These are phyloP conservation scores for Cercophora newfieldiana DNA, from an alignment of 495 filamentous ascomycete species.

Conservation along the genomic window DNA sequence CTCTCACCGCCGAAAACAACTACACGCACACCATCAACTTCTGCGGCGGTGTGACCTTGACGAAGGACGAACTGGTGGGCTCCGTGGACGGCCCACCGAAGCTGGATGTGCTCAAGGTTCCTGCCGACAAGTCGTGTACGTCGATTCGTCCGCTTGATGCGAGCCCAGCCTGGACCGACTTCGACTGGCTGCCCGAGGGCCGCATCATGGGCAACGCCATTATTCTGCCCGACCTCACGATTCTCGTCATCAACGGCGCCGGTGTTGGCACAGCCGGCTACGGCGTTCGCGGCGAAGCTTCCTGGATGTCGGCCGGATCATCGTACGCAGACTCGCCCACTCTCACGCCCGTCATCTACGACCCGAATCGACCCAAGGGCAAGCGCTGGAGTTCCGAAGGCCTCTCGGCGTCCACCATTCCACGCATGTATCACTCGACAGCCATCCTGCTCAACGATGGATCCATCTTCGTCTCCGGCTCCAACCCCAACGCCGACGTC, in stretches of 20 bases:
- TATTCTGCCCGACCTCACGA: conserved; percentile 13
- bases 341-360: conserved; percentile 14
- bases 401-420: conserved; percentile 16
- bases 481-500: conserved; percentile 15
- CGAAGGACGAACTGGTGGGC: conserved; percentile 12
- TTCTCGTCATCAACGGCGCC: conserved; percentile 13
- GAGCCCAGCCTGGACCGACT: conserved; percentile 12
- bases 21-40: conserved; percentile 18
- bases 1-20: conserved; percentile 13
- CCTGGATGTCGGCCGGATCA: conserved; percentile 15
- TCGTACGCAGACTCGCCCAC: conserved; percentile 12
- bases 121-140: conserved; percentile 13
- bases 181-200: conserved; percentile 13
- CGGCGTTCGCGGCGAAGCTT: not conserved
- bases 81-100: not conserved
- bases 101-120: conserved; percentile 10
- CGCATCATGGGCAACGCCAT: conserved; percentile 14
- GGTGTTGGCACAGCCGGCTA: conserved; percentile 8
- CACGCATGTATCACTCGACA: conserved; percentile 16
- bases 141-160: conserved; percentile 4
- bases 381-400: conserved; percentile 13
- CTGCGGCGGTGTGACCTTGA: conserved; percentile 13
- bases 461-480: conserved; percentile 15
- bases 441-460: conserved; percentile 15
- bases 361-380: conserved; percentile 15